Base-by-base conservation (phyloP, 495 filamentous ascomycete genomes). In the Articulospora tetracladia region DNA sequence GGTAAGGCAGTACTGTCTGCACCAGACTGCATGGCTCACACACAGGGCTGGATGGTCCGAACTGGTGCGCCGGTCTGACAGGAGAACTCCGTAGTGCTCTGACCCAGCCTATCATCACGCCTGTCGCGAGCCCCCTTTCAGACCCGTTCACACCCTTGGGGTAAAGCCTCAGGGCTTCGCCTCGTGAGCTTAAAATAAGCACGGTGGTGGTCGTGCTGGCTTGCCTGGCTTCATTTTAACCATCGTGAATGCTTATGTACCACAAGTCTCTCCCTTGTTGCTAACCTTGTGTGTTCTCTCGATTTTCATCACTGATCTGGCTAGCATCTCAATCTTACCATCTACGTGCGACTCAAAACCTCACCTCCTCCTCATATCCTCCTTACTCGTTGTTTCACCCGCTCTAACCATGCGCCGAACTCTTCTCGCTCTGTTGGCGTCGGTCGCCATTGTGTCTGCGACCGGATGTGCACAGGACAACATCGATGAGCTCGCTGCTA, bases 101-200 rank as follows among this genome's bases (percentile, higher is more conserved):
- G 47, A 50, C 47, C 2, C 22, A 25, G 11, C 47, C 47, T 25
- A 50, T 50, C 23, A 50, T 25, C 39, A 17, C 11, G 39, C 39
- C 39, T 44, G 39, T 44, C 10, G 34, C 28, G 10, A 26, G n/a
- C 44, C 52, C 59, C 53, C 52, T 61, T 20, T 49, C 25, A 34
- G 12, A 26, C 22, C n/a, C 10, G 7, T 20, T 10, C 8, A 48
- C 44, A 48, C 44, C 44, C n/a, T n/a, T 48, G 15, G 47, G 23
- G 36, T 54, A 47, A 60, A 60, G 57, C 51, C 58, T 55, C 49
- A 28, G 24, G 30, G 36, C 59, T 61, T 32, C 53, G 53, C 59
- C 57, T 47, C 55, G 36, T 50, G 47, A 48, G 22, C 55, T 53
- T 59, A 59, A 59, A 59, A 59, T 59, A 59, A 59, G 57, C 55